Conservation (phyloP, 495 filamentous ascomycete genomes). For the Bryoglossum gracile region DNA sequence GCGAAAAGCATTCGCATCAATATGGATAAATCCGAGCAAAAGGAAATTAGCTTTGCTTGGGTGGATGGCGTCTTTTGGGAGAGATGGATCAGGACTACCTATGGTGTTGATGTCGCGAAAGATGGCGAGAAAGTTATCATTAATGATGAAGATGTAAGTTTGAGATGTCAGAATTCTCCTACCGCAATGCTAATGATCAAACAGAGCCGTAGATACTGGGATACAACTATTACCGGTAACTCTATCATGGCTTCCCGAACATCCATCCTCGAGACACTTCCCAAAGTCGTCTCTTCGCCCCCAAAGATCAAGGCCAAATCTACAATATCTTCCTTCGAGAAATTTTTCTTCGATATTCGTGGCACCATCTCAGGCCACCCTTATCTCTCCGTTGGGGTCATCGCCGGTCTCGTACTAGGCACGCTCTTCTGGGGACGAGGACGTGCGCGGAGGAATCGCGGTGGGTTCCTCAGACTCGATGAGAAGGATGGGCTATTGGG, state of each 20-base stretch:
- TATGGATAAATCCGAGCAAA: conserved; percentile 77
- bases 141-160: conserved; percentile 91
- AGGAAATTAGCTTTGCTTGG: conserved; percentile 95
- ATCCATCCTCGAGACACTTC: conserved; percentile 89
- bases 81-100: conserved; percentile 88
- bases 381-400: conserved; percentile 55
- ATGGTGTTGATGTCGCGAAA: conserved; percentile 72
- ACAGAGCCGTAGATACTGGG: conserved; percentile 91
- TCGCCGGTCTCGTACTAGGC: conserved; percentile 47
- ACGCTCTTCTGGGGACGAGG: conserved; percentile 50
- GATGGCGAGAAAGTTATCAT: conserved; percentile 90
- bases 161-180: background rate
- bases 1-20: conserved; percentile 89
- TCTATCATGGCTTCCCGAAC: conserved; percentile 84
- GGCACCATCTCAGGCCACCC: conserved; percentile 64
- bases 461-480: conserved; percentile 70
- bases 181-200: conserved; percentile 26
- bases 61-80: conserved; percentile 98
- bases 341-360: conserved; percentile 69
- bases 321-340: conserved; percentile 67
- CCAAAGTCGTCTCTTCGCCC: conserved; percentile 61
- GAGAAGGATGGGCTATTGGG: conserved; percentile 67
- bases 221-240: conserved; percentile 79
- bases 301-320: conserved; percentile 84
- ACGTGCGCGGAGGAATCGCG: conserved; percentile 44